A percentile compares a stretch with the other conserved stretches of the same genome.
Conservation (phyloP, 805 yeast species). For the Candida orba region DNA sequence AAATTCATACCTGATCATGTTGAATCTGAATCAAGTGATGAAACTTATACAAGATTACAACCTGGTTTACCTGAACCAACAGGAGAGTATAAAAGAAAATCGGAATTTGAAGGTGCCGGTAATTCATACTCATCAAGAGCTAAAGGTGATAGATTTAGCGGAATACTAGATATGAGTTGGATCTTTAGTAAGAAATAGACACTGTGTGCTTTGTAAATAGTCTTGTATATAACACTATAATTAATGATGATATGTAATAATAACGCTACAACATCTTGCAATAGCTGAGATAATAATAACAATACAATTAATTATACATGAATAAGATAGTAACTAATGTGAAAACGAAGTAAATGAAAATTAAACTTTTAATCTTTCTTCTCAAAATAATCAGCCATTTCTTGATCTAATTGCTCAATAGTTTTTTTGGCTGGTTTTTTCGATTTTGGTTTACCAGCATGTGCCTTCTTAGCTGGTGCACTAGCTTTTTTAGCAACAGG, state of each 20-base stretch:
- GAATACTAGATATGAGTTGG: conserved; percentile 20
- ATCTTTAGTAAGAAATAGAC: conserved; percentile 10
- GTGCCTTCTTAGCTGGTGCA: conserved; percentile 5
- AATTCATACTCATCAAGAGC: conserved; percentile 49
- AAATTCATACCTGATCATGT: conserved; percentile 28
- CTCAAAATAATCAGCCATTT: conserved; percentile 93
- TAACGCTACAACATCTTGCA: too few relatives aligned
- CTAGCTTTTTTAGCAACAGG: conserved; percentile 13
- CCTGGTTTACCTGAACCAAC: conserved; percentile 51
- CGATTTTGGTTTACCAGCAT: conserved; percentile 21
- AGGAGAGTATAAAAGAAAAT: conserved; percentile 37
- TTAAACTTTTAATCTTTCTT: conserved; percentile 28
- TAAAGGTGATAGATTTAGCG: conserved; percentile 42
- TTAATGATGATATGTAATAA: too few relatives aligned
- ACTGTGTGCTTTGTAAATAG: background rate
- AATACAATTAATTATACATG: background rate
- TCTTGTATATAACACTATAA: background rate
- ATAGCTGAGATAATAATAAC: too few relatives aligned
- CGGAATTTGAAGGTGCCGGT: conserved; percentile 65
- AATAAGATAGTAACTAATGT: background rate
- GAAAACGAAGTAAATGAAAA: background rate
- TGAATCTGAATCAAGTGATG: conserved; percentile 10
- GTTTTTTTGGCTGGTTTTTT: conserved; percentile 58
- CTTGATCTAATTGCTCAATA: conserved; percentile 91
- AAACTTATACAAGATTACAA: conserved; percentile 29